Base-by-base conservation (phyloP, 306 rosid species). In the Acacia confusa region DNA sequence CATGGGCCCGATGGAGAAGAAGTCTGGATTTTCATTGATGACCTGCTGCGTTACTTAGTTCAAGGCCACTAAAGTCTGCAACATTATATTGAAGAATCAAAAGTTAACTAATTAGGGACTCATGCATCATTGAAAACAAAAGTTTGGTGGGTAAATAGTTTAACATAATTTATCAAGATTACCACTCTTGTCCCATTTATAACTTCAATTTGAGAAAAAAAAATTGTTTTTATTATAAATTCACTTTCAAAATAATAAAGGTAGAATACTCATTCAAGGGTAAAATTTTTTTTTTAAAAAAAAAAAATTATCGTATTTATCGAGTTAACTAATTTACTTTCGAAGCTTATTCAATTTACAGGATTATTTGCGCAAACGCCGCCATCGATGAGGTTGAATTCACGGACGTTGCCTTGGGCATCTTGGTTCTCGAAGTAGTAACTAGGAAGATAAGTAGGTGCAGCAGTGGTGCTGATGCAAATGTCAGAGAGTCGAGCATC, bases 341-440 rank as follows among this genome's bases (percentile, higher is more conserved):
- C n/a, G n/a, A n/a, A n/a, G n/a, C n/a, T n/a, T 3, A n/a, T n/a
- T n/a, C 2, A 7, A 63, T 30, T 4, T 85, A 85, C 91, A 72
- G 87, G 88, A 68, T 88, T 83, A 45, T 88, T 88, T 7, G 90
- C 88, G 30, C 87, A 79, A n/a, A 86, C 78, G 4, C 87, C 92
- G 8, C 89, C 92, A 38, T 88, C 92, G 7, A 81, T 76, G 10
- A 86, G 92, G 64, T 88, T 73, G 70, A 86, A 88, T 72, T 86
- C 85, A 11, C 57, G 76, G 27, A 30, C 80, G 15, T 66, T 74
- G 34, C 85, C 89, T 1, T 48, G n/a, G 9, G 43, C n/a, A 7
- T 82, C 84, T n/a, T 79, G 44, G 78, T 70, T 84, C 43, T 58
- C 75, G 72, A 88, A 86, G 28, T 86, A 17, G 60, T 84, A 47